Evolutionary conservation across 1,284 basidiomycete species (phyloP).

Genomic region (Ustilago lituana): DNA sequence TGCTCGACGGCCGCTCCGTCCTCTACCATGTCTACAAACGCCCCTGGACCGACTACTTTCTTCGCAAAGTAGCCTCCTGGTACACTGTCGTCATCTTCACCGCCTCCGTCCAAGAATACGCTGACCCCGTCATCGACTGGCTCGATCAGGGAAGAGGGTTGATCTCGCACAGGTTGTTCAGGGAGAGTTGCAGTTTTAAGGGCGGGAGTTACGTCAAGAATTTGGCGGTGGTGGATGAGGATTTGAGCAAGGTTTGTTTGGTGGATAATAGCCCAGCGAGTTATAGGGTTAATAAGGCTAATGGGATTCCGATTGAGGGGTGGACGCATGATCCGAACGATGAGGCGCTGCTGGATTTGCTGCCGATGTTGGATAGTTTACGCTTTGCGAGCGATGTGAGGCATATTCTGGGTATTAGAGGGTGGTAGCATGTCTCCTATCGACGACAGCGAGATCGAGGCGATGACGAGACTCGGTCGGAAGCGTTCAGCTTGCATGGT

Average conservation of each 20-base stretch:
- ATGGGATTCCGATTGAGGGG: constrained; percentile 97
- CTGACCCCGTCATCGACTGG: constrained; percentile 99
- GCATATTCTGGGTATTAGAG: constrained; percentile 82
- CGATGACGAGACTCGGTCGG: too few relatives aligned
- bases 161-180: constrained; percentile 85
- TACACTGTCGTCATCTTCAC: constrained; percentile 99
- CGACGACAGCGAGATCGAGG: too few relatives aligned
- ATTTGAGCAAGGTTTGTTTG: constrained; percentile 88
- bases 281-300: constrained; percentile 92
- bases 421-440: too few relatives aligned
- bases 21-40: constrained; percentile 99
- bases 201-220: constrained; percentile 97
- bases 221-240: constrained; percentile 83
- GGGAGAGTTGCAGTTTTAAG: constrained; percentile 92
- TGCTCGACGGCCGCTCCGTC: constrained; percentile 85
- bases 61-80: constrained; percentile 82
- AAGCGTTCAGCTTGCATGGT: too few relatives aligned
- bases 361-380: constrained; percentile 93
- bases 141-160: constrained; percentile 88
- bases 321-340: constrained; percentile 98
- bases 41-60: constrained; percentile 79
- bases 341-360: constrained; percentile 91
- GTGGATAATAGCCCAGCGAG: constrained; percentile 96
- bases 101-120: constrained; percentile 98
- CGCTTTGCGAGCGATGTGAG: constrained; percentile 96